phyloP scores from a whole-genome alignment of 1,284 basidiomycete species.

The Pascua guehoae region DNA sequence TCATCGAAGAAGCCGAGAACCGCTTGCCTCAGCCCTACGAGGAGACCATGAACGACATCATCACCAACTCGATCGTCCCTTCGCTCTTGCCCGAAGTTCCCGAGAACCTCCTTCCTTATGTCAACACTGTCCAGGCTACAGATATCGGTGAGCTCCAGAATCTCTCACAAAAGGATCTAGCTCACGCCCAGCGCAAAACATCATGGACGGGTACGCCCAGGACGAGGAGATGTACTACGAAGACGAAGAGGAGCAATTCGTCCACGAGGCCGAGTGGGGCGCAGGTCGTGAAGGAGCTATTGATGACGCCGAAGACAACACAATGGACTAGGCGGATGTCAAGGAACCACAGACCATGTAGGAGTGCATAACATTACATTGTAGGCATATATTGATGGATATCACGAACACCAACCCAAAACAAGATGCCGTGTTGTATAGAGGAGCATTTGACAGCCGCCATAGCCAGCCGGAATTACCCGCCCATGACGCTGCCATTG shows the following conservation, averaged over 20 bases:
- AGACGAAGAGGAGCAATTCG: slow-evolving; percentile 40
- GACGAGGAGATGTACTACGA: slow-evolving; percentile 35
- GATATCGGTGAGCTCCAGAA: slow-evolving; percentile 11
- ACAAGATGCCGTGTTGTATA: slow-evolving; percentile 1
- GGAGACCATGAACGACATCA: slow-evolving; percentile 66
- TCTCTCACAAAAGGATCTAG: neutral
- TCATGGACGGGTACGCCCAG: slow-evolving; percentile 29
- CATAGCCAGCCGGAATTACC: neutral
- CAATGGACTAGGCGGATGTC: slow-evolving; percentile 12
- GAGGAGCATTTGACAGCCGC: too few species aligned
- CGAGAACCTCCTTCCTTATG: slow-evolving; percentile 25
- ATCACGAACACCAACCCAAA: slow-evolving; percentile 11
- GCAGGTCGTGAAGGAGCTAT: slow-evolving; percentile 37
- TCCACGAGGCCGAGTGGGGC: slow-evolving; percentile 45
- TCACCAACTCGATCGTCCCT: slow-evolving; percentile 54
- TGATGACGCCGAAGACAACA: slow-evolving; percentile 34
- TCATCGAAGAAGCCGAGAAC: slow-evolving; percentile 84
- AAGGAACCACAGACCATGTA: neutral
- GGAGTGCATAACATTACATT: slow-evolving; percentile 6
- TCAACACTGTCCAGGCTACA: slow-evolving; percentile 11
- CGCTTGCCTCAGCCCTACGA: slow-evolving; percentile 57
- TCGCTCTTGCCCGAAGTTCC: slow-evolving; percentile 27
- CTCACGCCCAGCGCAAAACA: slow-evolving; percentile 17
- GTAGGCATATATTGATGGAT: slow-evolving; percentile 16
- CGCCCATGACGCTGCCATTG: slow-evolving; percentile 22